These are phyloP conservation scores for Vanilla planifolia DNA, from an alignment of 106 monocot species.

Conservation along the genomic window DNA sequence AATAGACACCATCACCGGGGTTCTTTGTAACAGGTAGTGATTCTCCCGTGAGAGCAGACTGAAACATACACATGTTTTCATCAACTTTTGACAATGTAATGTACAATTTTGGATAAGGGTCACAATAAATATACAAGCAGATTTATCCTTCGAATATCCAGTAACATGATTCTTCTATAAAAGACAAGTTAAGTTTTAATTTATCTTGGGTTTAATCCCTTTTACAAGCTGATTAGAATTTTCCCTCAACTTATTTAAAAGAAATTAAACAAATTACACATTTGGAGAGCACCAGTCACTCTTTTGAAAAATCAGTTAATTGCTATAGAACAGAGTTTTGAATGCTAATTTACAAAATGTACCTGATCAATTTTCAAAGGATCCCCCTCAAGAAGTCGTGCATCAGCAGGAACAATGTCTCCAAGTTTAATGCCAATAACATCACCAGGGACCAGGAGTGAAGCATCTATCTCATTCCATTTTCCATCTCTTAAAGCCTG, in stretches of 20 bases:
- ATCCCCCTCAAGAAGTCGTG: slow-evolving; percentile 50
- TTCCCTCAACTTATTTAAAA: too few species aligned
- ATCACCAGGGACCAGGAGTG: slow-evolving; percentile 45
- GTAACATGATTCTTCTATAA: too few species aligned
- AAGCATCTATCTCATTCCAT: slow-evolving; percentile 48
- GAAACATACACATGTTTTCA: background rate
- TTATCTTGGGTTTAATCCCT: too few species aligned
- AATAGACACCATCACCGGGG: slow-evolving; percentile 46
- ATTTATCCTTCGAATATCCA: background rate
- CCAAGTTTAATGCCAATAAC: slow-evolving; percentile 55
- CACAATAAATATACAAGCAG: background rate
- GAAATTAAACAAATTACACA: too few species aligned
- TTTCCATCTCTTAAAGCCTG: slow-evolving; percentile 38
- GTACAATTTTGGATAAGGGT: background rate
- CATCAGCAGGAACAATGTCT: slow-evolving; percentile 59
- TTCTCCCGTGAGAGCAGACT: slow-evolving; percentile 59
- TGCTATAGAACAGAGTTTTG: background rate
- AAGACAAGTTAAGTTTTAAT: too few species aligned
- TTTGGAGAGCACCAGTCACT: background rate
- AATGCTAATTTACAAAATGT: background rate
- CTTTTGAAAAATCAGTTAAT: background rate
- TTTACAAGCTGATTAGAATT: too few species aligned
- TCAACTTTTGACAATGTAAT: background rate
- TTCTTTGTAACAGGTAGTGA: slow-evolving; percentile 44
- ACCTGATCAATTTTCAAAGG: slow-evolving; percentile 63